These are phyloP conservation scores for Salix purpurea DNA, from an alignment of 345 rosid species.

Conservation along the genomic window DNA sequence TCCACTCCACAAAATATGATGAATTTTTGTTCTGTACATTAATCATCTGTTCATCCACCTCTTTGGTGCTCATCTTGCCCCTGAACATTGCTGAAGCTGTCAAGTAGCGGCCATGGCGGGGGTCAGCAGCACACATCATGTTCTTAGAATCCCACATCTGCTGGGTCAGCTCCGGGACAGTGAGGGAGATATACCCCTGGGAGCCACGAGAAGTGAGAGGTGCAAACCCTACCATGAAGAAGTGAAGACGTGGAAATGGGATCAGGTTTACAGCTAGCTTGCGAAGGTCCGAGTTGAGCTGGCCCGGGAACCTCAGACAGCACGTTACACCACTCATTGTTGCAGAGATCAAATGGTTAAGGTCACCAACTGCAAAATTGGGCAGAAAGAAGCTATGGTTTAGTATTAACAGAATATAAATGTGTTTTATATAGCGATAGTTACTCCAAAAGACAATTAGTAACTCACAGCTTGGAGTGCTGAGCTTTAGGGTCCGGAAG, in stretches of 20 bases:
- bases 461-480: slow-evolving; percentile 91
- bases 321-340: slow-evolving; percentile 98
- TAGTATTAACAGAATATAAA: background rate
- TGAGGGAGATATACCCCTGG: slow-evolving; percentile 50
- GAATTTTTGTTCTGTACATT: slow-evolving; percentile 98
- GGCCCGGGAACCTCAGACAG: slow-evolving; percentile 96
- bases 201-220: slow-evolving; percentile 53
- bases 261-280: slow-evolving; percentile 92
- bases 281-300: slow-evolving; percentile 88
- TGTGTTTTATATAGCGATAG: background rate
- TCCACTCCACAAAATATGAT: slow-evolving; percentile 95
- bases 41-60: slow-evolving; percentile 91
- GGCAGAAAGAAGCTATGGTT: background rate
- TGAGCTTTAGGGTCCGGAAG: slow-evolving; percentile 95
- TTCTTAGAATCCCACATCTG: slow-evolving; percentile 96
- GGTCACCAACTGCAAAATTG: slow-evolving; percentile 72
- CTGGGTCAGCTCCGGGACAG: slow-evolving; percentile 55
- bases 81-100: slow-evolving; percentile 97
- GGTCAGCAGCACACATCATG: slow-evolving; percentile 99
- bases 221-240: slow-evolving; percentile 97
- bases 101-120: slow-evolving; percentile 94
- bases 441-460: background rate
- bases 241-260: slow-evolving; percentile 97
- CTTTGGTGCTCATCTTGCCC: slow-evolving; percentile 98
- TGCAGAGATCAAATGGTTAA: slow-evolving; percentile 90